phyloP scores from a whole-genome alignment of 1,284 basidiomycete species.

The Pseudozyma thailandica region DNA sequence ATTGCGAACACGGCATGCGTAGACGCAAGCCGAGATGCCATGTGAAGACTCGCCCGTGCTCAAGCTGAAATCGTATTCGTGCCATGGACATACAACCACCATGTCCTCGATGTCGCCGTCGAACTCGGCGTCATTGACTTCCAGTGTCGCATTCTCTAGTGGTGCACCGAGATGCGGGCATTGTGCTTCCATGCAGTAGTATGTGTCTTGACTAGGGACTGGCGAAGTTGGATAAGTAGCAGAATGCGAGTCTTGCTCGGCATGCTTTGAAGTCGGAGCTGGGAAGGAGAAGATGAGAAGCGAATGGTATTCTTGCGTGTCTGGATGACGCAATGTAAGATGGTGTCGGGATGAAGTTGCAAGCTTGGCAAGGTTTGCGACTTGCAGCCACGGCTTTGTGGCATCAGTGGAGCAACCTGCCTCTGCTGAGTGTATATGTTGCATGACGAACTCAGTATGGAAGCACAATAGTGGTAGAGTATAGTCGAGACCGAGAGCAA shows the following conservation, averaged over 20 bases:
- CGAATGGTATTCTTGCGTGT: conserved; percentile 55
- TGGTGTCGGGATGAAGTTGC: conserved; percentile 55
- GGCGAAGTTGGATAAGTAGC: conserved; percentile 2
- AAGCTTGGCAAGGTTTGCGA: conserved; percentile 28
- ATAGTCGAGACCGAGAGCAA: not conserved
- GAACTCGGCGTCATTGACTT: conserved; percentile 70
- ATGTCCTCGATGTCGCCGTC: conserved; percentile 70
- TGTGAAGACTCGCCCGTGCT: conserved; percentile 79
- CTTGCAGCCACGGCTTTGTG: conserved; percentile 21
- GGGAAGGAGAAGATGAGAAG: conserved; percentile 60
- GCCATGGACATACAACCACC: conserved; percentile 76
- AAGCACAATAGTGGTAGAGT: not conserved
- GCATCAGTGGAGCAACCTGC: conserved; percentile 9
- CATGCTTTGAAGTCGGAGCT: conserved; percentile 5
- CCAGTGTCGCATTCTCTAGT: conserved; percentile 78
- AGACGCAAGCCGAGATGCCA: conserved; percentile 82
- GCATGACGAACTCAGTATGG: conserved; percentile 5
- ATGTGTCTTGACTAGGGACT: conserved; percentile 26
- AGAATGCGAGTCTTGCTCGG: not conserved
- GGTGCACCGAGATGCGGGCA: conserved; percentile 87
- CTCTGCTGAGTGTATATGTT: not conserved
- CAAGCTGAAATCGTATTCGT: conserved; percentile 82
- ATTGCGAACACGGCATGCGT: conserved; percentile 73
- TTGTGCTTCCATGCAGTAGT: conserved; percentile 83
- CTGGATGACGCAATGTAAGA: conserved; percentile 52